These are phyloP conservation scores for Fistulinella cinereoalba DNA, from an alignment of 1,284 basidiomycete species.

Conservation along the genomic window DNA sequence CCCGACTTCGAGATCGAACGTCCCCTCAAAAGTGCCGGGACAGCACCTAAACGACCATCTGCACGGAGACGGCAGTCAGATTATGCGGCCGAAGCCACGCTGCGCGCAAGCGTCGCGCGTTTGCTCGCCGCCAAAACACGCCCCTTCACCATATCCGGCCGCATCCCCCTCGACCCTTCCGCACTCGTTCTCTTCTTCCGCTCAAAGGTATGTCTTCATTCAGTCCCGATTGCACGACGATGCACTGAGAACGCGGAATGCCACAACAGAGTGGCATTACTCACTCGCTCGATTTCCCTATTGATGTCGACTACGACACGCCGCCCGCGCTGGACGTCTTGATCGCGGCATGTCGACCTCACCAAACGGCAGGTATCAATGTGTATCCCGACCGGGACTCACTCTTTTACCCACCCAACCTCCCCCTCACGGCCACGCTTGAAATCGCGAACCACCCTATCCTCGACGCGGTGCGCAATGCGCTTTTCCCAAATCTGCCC, in stretches of 20 bases:
- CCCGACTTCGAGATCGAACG: constrained; percentile 63
- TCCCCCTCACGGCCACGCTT: constrained; percentile 69
- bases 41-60: constrained; percentile 29
- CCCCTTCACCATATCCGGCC: constrained; percentile 64
- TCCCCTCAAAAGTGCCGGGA: constrained; percentile 37
- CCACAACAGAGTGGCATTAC: constrained; percentile 64
- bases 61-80: constrained; percentile 36
- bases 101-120: constrained; percentile 53
- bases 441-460: constrained; percentile 78
- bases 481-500: constrained; percentile 66
- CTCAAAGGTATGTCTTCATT: constrained; percentile 53
- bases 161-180: constrained; percentile 67
- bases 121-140: constrained; percentile 58
- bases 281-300: constrained; percentile 76
- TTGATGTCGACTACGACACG: constrained; percentile 69
- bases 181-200: constrained; percentile 74
- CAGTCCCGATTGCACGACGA: background rate
- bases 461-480: constrained; percentile 66
- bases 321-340: constrained; percentile 79
- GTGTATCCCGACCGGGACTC: constrained; percentile 60
- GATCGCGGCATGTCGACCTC: constrained; percentile 68
- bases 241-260: constrained; percentile 1
- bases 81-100: constrained; percentile 51
- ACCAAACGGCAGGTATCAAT: constrained; percentile 52
- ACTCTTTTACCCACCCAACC: constrained; percentile 67